Evolutionary conservation across 805 yeast genomes (phyloP), one percentile per base, ranked within the genome.

Genomic region (Hagleromyces aurorensis): DNA sequence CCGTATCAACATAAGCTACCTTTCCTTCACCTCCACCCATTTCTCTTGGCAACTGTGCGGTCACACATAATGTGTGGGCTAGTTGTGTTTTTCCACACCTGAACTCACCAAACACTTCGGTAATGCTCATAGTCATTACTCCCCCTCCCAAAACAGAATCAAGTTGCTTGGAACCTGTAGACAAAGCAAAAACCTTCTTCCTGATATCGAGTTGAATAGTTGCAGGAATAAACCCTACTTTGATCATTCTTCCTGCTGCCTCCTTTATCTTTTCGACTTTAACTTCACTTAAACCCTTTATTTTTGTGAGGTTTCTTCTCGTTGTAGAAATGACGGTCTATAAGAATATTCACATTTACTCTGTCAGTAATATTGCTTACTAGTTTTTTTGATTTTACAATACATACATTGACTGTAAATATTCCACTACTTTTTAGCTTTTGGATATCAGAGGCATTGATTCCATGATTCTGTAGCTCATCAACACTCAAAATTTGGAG

Each of bases 21-120:
- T 79, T 80, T 0, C 89, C 89, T 50, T 78, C 87, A 9, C 78
- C 86, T 4, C 89, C 89, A 4, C 87, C 87, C 69, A 75, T 62
- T 25, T 61, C 66, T 24, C 65, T 71, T 7, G 84, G 85, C 34
- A 80, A 54, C 49, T 80, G 89, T 21, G 85, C 67, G 1, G 86
- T 76, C 8, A 80, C 85, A 30, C 87, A 79, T 33, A 80, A 61
- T 0, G 89, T 80, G 50, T 80, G 89, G 13, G 87, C 77, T 50
- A 80, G 56, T 51, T 80, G 89, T n/a, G 87, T 78, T 47, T 80
- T 80, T 22, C 89, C 89, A 33, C 87, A 79, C 48, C 89, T 62
- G 43, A 76, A 80, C 44, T 80, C 89, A 1, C 89, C 89, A 58
- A 77, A 80, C 0, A 78, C 84, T 50, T 80, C 89, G 0, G 86